Percentiles rank a stretch among this genome's conserved stretches.
These are phyloP conservation scores for Triticum turgidum DNA, from an alignment of 176 grass and related monocot species.

Conservation along the genomic window DNA sequence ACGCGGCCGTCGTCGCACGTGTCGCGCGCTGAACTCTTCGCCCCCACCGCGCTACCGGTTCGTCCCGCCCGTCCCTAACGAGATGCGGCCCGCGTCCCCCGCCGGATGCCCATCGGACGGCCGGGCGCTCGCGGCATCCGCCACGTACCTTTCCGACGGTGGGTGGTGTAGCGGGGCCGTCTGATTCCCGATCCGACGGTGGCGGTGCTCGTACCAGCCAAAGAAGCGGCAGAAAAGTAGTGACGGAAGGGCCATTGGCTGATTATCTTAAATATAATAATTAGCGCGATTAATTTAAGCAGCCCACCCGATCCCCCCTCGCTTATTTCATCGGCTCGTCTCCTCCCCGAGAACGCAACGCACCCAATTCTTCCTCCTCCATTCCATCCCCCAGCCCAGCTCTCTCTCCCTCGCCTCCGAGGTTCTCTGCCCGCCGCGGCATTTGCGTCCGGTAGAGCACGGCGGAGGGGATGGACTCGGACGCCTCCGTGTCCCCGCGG, in stretches of 20 bases:
- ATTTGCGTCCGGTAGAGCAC: neutral
- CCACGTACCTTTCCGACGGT: neutral
- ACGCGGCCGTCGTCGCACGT: slow-evolving; percentile 11
- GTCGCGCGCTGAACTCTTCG: neutral
- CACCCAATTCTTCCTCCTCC: slow-evolving; percentile 29
- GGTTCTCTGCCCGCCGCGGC: neutral
- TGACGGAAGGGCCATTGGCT: neutral
- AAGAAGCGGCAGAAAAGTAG: neutral
- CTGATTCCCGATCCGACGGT: slow-evolving; percentile 30
- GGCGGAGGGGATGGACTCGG: slow-evolving; percentile 38
- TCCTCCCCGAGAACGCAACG: slow-evolving; percentile 37
- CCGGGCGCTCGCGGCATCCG: neutral
- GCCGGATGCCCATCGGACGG: slow-evolving; percentile 28
- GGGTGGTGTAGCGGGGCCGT: neutral
- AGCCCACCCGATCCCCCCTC: neutral
- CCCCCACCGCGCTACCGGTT: neutral
- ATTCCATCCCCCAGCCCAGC: neutral
- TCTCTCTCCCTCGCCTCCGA: neutral
- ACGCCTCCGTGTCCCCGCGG: slow-evolving; percentile 49
- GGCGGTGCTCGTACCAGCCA: neutral
- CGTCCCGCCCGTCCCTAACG: neutral
- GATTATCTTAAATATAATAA: neutral
- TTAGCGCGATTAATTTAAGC: slow-evolving; percentile 18
- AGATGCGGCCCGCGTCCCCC: neutral
- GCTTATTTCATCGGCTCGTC: slow-evolving; percentile 36